Base-by-base conservation (phyloP, 2,329 filamentous ascomycete genomes). In the Ceratocystis colombiana region DNA sequence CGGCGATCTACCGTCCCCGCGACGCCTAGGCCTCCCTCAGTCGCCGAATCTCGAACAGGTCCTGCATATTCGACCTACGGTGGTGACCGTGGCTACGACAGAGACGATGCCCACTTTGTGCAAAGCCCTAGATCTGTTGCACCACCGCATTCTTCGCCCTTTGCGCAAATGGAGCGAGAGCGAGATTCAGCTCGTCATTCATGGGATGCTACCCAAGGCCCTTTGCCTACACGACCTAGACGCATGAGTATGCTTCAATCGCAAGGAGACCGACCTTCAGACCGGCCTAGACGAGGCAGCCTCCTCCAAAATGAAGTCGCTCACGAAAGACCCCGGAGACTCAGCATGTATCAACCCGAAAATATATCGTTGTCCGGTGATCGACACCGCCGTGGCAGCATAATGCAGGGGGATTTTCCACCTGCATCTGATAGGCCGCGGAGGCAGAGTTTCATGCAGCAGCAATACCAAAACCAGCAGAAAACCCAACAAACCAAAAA, bases 401-500 rank as follows among this genome's bases (percentile, higher is more conserved):
- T 67, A 17, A 48, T 61, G 33, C 62, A 64, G n/a, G n/a, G 12
- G 15, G 45, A 62, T 2, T 53, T 50, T 61, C 37, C 55, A n/a
- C 25, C 64, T 20, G 45, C 45, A 1, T 5, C 44, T 6, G 61
- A 64, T 25, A 41, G 61, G 28, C 10, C 46, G 0, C 65, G 61
- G 25, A 63, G 61, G 20, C 28, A 48, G 15, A 66, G 61, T 28
- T 48, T 64, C n/a, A 53, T 62, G 25, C 62, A 67, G 46, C 55
- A 62, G 22, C 57, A 66, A 5, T 57, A 66, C 20, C 59, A 62
- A 7, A 44, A 61, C 30, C 25, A 64, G 20, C 62, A 67, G 17
- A 53, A 67, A 22, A 53, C 61, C 15, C 66, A 67, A 33, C 50
- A 64, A 12, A n/a, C 55, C 3, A 59, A 59, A 59, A 59, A 59